Percentiles rank a stretch among this genome's conserved stretches.
phyloP scores from a whole-genome alignment of 768 basidiomycete genomes.

The Rubroboletus pulcherrimus region DNA sequence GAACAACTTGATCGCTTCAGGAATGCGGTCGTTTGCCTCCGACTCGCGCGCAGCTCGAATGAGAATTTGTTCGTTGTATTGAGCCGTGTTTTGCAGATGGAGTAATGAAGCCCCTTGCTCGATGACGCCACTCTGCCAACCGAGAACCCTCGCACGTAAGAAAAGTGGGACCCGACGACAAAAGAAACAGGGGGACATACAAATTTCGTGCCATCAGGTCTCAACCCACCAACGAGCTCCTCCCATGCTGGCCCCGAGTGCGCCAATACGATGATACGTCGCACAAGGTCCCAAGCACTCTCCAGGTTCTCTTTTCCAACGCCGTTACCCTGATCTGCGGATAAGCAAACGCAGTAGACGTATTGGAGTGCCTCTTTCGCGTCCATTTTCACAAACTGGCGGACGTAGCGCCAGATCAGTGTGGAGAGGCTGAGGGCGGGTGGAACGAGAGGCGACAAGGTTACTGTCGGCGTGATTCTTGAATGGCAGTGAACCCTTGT shows the following conservation, averaged over 20 bases:
- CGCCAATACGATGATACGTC: conserved; percentile 74
- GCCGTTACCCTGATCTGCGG: conserved; percentile 63
- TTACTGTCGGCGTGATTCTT: conserved; percentile 44
- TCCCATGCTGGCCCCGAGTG: conserved; percentile 85
- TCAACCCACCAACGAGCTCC: conserved; percentile 90
- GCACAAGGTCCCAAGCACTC: conserved; percentile 72
- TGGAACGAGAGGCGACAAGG: conserved; percentile 60
- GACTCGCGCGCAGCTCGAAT: conserved; percentile 77
- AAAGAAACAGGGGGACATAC: conserved; percentile 44
- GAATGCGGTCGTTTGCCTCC: conserved; percentile 77
- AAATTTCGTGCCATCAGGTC: conserved; percentile 84
- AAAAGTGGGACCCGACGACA: not conserved
- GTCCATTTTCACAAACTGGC: conserved; percentile 89
- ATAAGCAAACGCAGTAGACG: conserved; percentile 80
- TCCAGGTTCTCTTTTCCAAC: conserved; percentile 85
- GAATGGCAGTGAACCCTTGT: not conserved
- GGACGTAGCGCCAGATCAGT: conserved; percentile 87
- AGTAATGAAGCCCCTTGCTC: conserved; percentile 80
- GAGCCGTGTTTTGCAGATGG: conserved; percentile 57
- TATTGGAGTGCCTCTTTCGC: conserved; percentile 94
- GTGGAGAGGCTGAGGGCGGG: conserved; percentile 80
- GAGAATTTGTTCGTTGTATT: conserved; percentile 82
- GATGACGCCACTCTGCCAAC: conserved; percentile 72
- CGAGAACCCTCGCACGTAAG: not conserved
- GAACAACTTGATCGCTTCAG: conserved; percentile 93